Evolutionary conservation across 306 rosid species (phyloP).

Genomic region (Vachellia pachyceras): DNA sequence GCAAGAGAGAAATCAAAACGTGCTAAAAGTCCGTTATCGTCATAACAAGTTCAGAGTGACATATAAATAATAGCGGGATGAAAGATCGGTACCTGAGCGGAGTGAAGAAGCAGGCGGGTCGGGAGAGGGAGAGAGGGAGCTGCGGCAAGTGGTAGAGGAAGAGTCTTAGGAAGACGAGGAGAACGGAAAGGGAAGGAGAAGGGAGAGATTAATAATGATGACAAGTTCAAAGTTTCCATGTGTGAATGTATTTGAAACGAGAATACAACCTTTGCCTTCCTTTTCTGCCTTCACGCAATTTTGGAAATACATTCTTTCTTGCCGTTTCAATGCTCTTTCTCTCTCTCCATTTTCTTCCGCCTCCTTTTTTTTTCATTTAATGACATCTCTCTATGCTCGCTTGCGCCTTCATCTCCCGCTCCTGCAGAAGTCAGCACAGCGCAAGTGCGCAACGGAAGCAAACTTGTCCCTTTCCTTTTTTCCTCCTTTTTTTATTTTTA

Average conservation of each 20-base stretch:
- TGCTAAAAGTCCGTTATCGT: too few species aligned
- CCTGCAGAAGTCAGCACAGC: constrained; percentile 3
- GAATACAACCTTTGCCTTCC: constrained; percentile 10
- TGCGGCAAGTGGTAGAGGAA: constrained; percentile 14
- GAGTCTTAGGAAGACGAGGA: neutral
- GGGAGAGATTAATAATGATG: constrained; percentile 14
- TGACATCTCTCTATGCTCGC: too few species aligned
- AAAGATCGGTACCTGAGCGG: constrained; percentile 15
- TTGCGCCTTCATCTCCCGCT: neutral
- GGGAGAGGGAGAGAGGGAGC: neutral
- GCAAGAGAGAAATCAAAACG: too few species aligned
- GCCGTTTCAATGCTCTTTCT: constrained; percentile 18
- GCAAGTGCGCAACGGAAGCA: too few species aligned
- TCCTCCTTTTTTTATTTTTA: too few species aligned
- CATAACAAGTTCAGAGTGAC: neutral
- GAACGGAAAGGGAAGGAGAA: neutral
- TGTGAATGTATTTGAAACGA: neutral
- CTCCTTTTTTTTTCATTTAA: neutral
- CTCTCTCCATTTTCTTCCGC: neutral
- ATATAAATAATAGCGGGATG: neutral
- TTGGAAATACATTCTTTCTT: constrained; percentile 10
- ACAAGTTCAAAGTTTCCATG: constrained; percentile 31
- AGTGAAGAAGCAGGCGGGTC: neutral
- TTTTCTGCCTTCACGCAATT: constrained; percentile 7
- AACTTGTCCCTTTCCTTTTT: neutral